Conservation (phyloP, 805 yeast genomes). For the Peterozyma toletana region DNA sequence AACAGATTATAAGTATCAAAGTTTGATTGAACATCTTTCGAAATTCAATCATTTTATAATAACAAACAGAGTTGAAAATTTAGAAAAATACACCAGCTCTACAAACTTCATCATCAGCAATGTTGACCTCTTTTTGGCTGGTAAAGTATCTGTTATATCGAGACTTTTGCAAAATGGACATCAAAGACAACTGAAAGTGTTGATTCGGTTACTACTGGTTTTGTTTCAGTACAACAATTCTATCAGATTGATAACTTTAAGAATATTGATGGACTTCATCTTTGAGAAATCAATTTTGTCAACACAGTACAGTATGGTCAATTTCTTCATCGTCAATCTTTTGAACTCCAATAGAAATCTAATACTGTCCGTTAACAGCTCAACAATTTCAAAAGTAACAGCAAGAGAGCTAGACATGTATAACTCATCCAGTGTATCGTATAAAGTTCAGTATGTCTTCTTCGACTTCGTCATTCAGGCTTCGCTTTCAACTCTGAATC, state of each 20-base stretch:
- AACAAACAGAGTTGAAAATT: no score
- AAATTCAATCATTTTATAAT: no score
- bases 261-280: neutral
- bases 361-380: neutral
- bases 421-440: neutral
- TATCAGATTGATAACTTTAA: conserved; percentile 3
- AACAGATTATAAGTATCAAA: no score
- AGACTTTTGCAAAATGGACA: neutral
- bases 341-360: neutral
- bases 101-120: no score
- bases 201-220: neutral
- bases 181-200: neutral
- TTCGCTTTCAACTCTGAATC: neutral
- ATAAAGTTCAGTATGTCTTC: conserved; percentile 2
- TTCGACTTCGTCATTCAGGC: conserved; percentile 4
- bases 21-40: no score
- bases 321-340: neutral
- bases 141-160: no score
- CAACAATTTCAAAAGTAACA: neutral
- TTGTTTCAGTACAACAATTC: neutral
- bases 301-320: neutral
- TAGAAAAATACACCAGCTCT: no score
- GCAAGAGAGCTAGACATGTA: neutral
- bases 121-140: no score
- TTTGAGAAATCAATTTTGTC: conserved; percentile 1